phyloP scores from a whole-genome alignment of 768 basidiomycete species.

The Asterophora lycoperdoides region DNA sequence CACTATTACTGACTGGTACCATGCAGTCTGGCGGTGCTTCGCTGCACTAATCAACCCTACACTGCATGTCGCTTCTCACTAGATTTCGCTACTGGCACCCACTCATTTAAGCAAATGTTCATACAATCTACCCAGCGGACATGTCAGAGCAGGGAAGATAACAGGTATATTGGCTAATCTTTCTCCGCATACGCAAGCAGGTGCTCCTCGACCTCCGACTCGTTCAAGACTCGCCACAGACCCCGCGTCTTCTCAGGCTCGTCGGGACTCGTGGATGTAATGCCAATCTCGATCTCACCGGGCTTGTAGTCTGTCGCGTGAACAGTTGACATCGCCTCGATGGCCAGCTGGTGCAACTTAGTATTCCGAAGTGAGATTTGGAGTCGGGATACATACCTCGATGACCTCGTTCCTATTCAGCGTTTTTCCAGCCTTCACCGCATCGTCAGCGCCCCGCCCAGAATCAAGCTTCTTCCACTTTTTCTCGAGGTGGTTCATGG shows the following conservation, averaged over 20 bases:
- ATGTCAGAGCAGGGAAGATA: neutral
- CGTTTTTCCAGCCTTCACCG: slow-evolving; percentile 67
- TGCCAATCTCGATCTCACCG: slow-evolving; percentile 93
- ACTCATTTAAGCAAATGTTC: slow-evolving; percentile 1
- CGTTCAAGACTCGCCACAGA: slow-evolving; percentile 73
- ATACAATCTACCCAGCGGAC: slow-evolving; percentile 5
- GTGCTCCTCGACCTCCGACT: slow-evolving; percentile 74
- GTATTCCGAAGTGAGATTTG: neutral
- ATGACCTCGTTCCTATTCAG: slow-evolving; percentile 78
- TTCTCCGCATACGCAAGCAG: slow-evolving; percentile 87
- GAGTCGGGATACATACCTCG: slow-evolving; percentile 56
- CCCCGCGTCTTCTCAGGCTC: slow-evolving; percentile 72
- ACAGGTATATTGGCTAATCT: slow-evolving; percentile 45
- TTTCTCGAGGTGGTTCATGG: slow-evolving; percentile 98
- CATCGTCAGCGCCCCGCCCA: slow-evolving; percentile 75
- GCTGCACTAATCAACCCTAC: slow-evolving; percentile 25
- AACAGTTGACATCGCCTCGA: slow-evolving; percentile 90
- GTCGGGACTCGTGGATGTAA: slow-evolving; percentile 73
- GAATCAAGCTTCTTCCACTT: slow-evolving; percentile 94
- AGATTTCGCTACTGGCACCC: slow-evolving; percentile 4
- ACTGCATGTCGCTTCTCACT: neutral
- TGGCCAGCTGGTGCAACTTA: slow-evolving; percentile 62
- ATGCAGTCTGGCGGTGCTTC: slow-evolving; percentile 68
- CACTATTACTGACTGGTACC: neutral
- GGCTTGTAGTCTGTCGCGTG: slow-evolving; percentile 96